Conservation (phyloP, 163 green algal species). For the Trebouxiophyceae sp. region DNA sequence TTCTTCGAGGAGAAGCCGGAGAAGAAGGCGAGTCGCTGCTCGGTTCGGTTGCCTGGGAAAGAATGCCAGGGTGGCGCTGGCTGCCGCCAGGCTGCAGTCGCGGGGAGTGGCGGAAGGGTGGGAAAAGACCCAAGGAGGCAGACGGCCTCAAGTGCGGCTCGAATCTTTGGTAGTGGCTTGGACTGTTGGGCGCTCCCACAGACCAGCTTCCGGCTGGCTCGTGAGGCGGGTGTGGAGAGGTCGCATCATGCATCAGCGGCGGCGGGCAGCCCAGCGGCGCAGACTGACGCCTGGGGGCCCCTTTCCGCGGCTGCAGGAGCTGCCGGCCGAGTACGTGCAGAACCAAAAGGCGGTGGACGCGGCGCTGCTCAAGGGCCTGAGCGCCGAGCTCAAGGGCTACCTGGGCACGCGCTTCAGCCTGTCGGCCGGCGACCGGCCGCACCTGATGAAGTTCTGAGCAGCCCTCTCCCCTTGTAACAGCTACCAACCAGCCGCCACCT, state of each 20-base stretch:
- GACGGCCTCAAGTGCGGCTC: background rate
- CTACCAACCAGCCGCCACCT: no score
- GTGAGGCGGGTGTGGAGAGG: background rate
- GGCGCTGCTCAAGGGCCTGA: slow-evolving; percentile 61
- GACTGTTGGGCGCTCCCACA: background rate
- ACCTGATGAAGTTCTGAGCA: slow-evolving; percentile 97
- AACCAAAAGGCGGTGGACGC: slow-evolving; percentile 93
- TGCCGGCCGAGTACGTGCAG: slow-evolving; percentile 77
- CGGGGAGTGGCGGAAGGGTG: no score
- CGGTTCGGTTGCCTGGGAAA: background rate
- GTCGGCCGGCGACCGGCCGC: slow-evolving; percentile 78
- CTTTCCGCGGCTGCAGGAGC: slow-evolving; percentile 38
- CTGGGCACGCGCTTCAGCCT: slow-evolving; percentile 86
- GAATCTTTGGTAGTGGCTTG: background rate
- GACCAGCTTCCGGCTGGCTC: background rate
- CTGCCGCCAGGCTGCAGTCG: no score
- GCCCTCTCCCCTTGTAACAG: background rate
- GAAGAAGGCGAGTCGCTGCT: slow-evolving; percentile 22
- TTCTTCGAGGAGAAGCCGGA: slow-evolving; percentile 76
- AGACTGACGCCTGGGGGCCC: background rate
- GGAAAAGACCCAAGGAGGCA: no score
- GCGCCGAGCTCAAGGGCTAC: slow-evolving; percentile 71
- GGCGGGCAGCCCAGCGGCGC: background rate
- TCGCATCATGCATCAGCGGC: background rate
- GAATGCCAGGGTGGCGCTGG: background rate